Conservation (phyloP, 495 filamentous ascomycete species). For the Zalerion maritima region DNA sequence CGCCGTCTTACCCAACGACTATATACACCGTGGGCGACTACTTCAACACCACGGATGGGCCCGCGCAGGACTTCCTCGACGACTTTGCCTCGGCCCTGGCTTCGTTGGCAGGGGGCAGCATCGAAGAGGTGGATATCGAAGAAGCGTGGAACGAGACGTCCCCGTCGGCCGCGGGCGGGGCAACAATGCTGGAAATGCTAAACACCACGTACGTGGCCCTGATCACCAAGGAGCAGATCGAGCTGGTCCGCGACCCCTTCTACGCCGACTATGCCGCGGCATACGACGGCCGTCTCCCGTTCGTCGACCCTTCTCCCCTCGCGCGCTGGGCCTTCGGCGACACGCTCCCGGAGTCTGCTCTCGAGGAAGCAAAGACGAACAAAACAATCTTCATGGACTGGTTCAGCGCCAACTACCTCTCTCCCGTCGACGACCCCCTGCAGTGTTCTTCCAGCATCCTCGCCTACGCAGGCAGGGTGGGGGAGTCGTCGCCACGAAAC, state of each 20-base stretch:
- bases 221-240: slow-evolving; percentile 36
- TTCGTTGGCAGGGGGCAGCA: slow-evolving; percentile 21
- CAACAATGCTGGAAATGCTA: slow-evolving; percentile 16
- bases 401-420: slow-evolving; percentile 33
- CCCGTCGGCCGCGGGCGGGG: slow-evolving; percentile 14
- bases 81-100: slow-evolving; percentile 27
- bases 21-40: slow-evolving; percentile 26
- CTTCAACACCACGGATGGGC: slow-evolving; percentile 11
- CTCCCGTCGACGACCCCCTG: slow-evolving; percentile 16
- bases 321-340: slow-evolving; percentile 43
- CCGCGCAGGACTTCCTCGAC: slow-evolving; percentile 18
- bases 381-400: slow-evolving; percentile 38
- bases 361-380: slow-evolving; percentile 26
- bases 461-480: slow-evolving; percentile 17
- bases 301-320: slow-evolving; percentile 39
- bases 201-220: slow-evolving; percentile 35
- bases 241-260: slow-evolving; percentile 32
- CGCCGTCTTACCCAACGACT: slow-evolving; percentile 27
- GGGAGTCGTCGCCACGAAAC: slow-evolving; percentile 15
- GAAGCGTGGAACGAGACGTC: slow-evolving; percentile 23
- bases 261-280: slow-evolving; percentile 36
- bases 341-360: slow-evolving; percentile 18
- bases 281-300: slow-evolving; percentile 33
- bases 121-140: slow-evolving; percentile 21
- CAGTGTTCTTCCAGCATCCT: slow-evolving; percentile 22